Percentiles rank a stretch among this genome's conserved stretches.
phyloP scores from a whole-genome alignment of 768 basidiomycete species.

The Tephrocybe rancida region DNA sequence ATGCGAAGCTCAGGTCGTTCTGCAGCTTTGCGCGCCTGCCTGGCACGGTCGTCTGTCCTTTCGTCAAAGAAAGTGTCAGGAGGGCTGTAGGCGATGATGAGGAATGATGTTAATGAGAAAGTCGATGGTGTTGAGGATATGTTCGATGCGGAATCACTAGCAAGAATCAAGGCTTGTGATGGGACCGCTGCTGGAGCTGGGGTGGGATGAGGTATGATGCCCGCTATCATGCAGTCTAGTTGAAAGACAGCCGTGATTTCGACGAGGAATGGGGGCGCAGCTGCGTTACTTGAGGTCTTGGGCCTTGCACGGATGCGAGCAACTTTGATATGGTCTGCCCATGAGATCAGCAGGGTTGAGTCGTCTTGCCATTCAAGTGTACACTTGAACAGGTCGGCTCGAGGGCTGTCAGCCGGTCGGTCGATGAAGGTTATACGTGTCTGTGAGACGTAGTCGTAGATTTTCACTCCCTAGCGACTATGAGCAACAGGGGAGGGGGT shows the following conservation, averaged over 20 bases:
- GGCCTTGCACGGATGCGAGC: constrained; percentile 74
- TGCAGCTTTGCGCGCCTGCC: constrained; percentile 81
- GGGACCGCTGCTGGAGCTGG: constrained; percentile 26
- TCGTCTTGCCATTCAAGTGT: constrained; percentile 93
- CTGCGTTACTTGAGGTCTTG: constrained; percentile 41
- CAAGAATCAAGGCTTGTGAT: constrained; percentile 17
- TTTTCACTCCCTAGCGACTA: constrained; percentile 79
- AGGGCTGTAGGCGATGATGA: constrained; percentile 86
- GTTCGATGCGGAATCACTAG: constrained; percentile 15
- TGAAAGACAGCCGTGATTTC: constrained; percentile 93
- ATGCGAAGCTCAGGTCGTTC: constrained; percentile 95
- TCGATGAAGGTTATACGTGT: constrained; percentile 86
- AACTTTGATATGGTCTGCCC: constrained; percentile 94
- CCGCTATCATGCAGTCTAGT: constrained; percentile 94
- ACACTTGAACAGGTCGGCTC: constrained; percentile 95
- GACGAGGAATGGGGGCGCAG: constrained; percentile 63
- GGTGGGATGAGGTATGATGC: constrained; percentile 78
- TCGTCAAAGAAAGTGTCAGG: constrained; percentile 77
- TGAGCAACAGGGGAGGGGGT: background rate
- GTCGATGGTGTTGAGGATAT: constrained; percentile 18
- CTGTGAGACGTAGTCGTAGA: constrained; percentile 83
- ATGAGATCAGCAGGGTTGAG: constrained; percentile 84
- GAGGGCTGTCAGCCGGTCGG: constrained; percentile 77
- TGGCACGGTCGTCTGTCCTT: constrained; percentile 68
- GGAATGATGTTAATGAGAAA: constrained; percentile 63